A percentile compares a stretch with the other conserved stretches of the same genome.
Conservation (phyloP, 768 basidiomycete genomes). For the Artomyces pyxidatus region DNA sequence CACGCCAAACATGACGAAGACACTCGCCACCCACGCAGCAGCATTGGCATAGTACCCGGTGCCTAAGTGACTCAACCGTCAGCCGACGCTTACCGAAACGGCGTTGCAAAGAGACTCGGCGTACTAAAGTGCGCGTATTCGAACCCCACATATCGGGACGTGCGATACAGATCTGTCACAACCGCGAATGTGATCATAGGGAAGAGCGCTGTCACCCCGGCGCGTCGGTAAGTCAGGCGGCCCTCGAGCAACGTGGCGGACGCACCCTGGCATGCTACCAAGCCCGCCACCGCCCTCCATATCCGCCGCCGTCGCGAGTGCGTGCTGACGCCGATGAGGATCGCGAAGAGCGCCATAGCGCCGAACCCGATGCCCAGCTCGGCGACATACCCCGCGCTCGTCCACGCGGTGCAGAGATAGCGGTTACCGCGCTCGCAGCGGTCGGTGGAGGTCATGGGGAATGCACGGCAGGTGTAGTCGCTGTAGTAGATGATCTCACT, state of each 20-base stretch:
- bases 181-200: slow-evolving; percentile 57
- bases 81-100: neutral
- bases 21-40: slow-evolving; percentile 51
- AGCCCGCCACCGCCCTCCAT: slow-evolving; percentile 64
- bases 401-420: slow-evolving; percentile 60
- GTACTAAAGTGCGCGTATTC: slow-evolving; percentile 53
- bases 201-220: slow-evolving; percentile 35
- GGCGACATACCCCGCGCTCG: slow-evolving; percentile 58
- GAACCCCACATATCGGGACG: slow-evolving; percentile 39
- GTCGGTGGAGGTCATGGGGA: slow-evolving; percentile 47
- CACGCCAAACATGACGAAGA: slow-evolving; percentile 45
- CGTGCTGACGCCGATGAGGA: slow-evolving; percentile 64
- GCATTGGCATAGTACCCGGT: slow-evolving; percentile 50
- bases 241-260: neutral
- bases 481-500: slow-evolving; percentile 38
- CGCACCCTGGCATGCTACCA: slow-evolving; percentile 56
- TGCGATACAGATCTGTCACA: slow-evolving; percentile 52
- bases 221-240: neutral
- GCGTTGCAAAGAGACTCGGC: slow-evolving; percentile 17
- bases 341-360: slow-evolving; percentile 44
- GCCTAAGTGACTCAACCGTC: slow-evolving; percentile 31
- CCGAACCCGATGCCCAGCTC: slow-evolving; percentile 61
- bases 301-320: slow-evolving; percentile 66
- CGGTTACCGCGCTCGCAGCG: slow-evolving; percentile 44
- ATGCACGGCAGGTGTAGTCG: slow-evolving; percentile 54